Percentiles rank a stretch among this genome's conserved stretches.
These are phyloP conservation scores for Leucosporidium creatinivorum DNA, from an alignment of 768 basidiomycete genomes.

Conservation along the genomic window DNA sequence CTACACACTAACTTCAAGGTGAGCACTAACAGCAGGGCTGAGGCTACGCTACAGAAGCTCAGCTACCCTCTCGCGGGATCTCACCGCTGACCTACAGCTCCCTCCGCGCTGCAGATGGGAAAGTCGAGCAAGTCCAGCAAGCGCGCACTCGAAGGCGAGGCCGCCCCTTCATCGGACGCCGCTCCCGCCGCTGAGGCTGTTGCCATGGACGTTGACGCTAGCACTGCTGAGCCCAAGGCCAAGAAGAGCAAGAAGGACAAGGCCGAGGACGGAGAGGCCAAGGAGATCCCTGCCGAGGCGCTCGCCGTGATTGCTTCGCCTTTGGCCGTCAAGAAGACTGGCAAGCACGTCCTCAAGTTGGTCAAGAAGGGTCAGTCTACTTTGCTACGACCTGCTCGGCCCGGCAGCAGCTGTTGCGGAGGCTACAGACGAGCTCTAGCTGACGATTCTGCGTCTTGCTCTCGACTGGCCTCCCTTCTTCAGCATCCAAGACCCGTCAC, in stretches of 20 bases:
- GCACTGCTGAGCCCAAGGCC: conserved; percentile 44
- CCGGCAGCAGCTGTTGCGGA: too few species aligned
- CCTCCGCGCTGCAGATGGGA: too few species aligned
- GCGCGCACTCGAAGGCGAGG: background rate
- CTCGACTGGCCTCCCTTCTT: background rate
- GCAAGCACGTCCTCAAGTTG: conserved; percentile 89
- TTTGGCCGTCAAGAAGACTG: conserved; percentile 82
- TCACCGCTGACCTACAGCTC: too few species aligned
- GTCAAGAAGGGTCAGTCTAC: conserved; percentile 69
- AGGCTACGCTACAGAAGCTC: too few species aligned
- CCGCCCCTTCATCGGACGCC: background rate
- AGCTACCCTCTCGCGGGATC: too few species aligned
- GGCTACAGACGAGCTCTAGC: background rate
- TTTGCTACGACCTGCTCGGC: background rate
- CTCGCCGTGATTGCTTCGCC: conserved; percentile 92
- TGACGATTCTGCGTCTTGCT: background rate
- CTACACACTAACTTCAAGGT: too few species aligned
- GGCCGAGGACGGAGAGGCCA: conserved; percentile 55
- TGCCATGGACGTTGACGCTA: conserved; percentile 35
- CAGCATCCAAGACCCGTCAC: conserved; percentile 88
- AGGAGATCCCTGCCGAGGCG: conserved; percentile 65
- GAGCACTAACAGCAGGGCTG: too few species aligned
- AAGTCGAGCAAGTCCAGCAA: too few species aligned
- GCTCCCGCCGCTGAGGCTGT: conserved; percentile 15
- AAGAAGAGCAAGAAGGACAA: conserved; percentile 68